phyloP scores from a whole-genome alignment of 1,139 yeast genomes.

The Zygosaccharomyces pseudobailii region DNA sequence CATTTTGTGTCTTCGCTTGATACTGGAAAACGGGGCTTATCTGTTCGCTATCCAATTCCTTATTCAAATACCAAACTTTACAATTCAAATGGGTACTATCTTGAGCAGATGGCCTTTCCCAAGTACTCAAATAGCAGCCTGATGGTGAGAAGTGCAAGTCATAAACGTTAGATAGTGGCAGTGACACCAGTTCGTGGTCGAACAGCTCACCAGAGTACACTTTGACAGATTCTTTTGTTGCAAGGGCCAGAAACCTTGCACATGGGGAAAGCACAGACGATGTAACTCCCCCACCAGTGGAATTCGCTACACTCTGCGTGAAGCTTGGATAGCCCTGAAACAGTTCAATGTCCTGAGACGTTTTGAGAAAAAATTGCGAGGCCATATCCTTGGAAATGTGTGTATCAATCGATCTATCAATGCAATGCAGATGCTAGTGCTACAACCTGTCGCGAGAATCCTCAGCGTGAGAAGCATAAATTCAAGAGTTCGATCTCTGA shows the following conservation, averaged over 20 bases:
- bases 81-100: slow-evolving; percentile 70
- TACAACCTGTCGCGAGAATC: background rate
- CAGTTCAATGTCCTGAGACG: slow-evolving; percentile 32
- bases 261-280: slow-evolving; percentile 40
- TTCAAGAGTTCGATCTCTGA: background rate
- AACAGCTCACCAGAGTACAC: slow-evolving; percentile 52
- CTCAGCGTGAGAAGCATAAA: background rate
- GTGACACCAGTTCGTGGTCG: slow-evolving; percentile 42
- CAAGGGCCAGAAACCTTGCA: slow-evolving; percentile 58
- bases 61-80: slow-evolving; percentile 57
- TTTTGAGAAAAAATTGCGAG: slow-evolving; percentile 34
- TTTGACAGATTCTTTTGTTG: slow-evolving; percentile 49
- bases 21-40: slow-evolving; percentile 56
- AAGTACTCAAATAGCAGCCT: slow-evolving; percentile 79
- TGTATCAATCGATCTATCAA: slow-evolving; percentile 4
- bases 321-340: slow-evolving; percentile 39
- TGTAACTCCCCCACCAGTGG: slow-evolving; percentile 44
- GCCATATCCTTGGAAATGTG: slow-evolving; percentile 22
- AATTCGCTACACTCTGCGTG: slow-evolving; percentile 35
- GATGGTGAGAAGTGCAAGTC: slow-evolving; percentile 84
- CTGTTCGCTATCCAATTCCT: slow-evolving; percentile 21
- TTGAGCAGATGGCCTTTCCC: slow-evolving; percentile 80
- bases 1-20: slow-evolving; percentile 77
- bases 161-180: slow-evolving; percentile 59
- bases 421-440: slow-evolving; percentile 1